A percentile compares a stretch with the other conserved stretches of the same genome.
phyloP scores from a whole-genome alignment of 2,329 filamentous ascomycete species.

The Diplodia mutila region DNA sequence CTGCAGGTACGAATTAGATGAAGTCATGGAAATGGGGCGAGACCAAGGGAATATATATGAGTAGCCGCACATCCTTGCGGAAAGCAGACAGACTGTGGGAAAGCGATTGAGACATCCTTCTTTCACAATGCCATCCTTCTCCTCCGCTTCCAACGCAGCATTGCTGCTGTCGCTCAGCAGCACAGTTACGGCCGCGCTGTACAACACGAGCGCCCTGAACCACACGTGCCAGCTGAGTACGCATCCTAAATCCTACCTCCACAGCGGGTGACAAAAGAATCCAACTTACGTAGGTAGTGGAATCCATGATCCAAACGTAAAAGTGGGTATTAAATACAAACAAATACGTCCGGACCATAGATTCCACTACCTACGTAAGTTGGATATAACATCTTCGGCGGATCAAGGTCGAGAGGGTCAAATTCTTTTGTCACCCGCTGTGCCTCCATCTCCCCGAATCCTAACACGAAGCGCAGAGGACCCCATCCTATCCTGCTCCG shows the following conservation, averaged over 20 bases:
- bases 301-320: too few relatives aligned
- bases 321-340: too few relatives aligned
- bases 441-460: too few relatives aligned
- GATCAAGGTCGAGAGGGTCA: too few relatives aligned
- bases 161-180: constrained; percentile 28
- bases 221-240: constrained; percentile 60
- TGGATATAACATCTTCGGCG: too few relatives aligned
- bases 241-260: constrained; percentile 23
- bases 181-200: constrained; percentile 45
- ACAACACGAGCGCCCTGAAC: constrained; percentile 56
- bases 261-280: too few relatives aligned
- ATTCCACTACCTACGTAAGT: too few relatives aligned
- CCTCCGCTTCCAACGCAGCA: background rate
- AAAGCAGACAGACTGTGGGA: background rate
- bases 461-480: background rate
- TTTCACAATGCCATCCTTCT: background rate
- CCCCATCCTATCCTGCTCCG: constrained; percentile 38
- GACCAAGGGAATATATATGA: background rate
- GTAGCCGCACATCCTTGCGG: background rate
- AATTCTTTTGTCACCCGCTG: too few relatives aligned
- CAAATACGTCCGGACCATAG: too few relatives aligned
- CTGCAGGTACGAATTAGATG: constrained; percentile 18
- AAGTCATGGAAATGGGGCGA: background rate
- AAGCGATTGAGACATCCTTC: background rate
- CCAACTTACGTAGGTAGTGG: too few relatives aligned